Evolutionary conservation across 306 rosid species (phyloP).

Genomic region (Lagenaria siceraria): DNA sequence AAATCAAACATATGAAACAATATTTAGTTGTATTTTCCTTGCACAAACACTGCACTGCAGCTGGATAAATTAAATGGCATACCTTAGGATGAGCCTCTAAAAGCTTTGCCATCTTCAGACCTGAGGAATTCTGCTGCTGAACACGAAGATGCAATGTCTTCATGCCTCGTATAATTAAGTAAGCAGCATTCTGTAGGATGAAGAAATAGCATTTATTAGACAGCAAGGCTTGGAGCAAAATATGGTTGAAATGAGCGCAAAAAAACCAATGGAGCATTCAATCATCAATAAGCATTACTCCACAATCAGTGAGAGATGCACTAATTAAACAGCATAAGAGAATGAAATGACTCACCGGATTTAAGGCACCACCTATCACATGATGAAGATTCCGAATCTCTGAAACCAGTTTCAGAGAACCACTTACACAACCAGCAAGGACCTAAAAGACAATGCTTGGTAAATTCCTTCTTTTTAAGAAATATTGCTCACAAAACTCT

Average conservation of each 20-base stretch:
- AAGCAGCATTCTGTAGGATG: constrained; percentile 75
- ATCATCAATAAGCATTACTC: neutral
- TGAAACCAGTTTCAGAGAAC: constrained; percentile 51
- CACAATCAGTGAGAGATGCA: neutral
- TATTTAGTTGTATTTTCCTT: constrained; percentile 2
- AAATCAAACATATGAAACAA: neutral
- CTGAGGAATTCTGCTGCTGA: constrained; percentile 86
- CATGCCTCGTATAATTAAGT: constrained; percentile 91
- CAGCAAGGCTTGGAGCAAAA: neutral
- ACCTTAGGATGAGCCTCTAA: constrained; percentile 99
- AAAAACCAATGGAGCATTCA: neutral
- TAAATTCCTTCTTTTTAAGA: neutral
- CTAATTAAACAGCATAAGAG: neutral
- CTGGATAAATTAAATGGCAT: neutral
- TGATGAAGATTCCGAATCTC: constrained; percentile 79
- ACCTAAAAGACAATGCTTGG: constrained; percentile 35
- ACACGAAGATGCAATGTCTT: constrained; percentile 94
- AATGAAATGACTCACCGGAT: constrained; percentile 61
- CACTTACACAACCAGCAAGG: constrained; percentile 81
- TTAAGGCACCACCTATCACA: constrained; percentile 76
- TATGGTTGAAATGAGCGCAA: neutral
- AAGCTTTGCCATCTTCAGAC: constrained; percentile 63
- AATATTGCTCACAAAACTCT: neutral
- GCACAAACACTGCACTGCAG: neutral
- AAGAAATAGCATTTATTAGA: neutral